These are phyloP conservation scores for Aspergillus tubingensis DNA, from an alignment of 2,329 filamentous ascomycete species.

Conservation along the genomic window DNA sequence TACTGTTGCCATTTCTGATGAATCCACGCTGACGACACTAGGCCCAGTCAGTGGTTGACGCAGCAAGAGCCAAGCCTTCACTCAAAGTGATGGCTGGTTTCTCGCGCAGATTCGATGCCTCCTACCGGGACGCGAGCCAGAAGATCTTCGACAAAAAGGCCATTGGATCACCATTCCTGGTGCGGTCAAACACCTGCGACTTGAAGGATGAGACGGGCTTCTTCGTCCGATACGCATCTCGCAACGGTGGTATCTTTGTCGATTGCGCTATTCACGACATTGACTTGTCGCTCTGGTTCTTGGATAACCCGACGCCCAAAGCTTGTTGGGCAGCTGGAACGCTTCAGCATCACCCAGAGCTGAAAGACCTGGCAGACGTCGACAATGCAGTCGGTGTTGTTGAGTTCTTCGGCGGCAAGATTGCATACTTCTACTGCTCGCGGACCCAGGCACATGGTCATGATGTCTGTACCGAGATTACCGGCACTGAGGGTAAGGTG, in stretches of 20 bases:
- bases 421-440: conserved; percentile 36
- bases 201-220: conserved; percentile 62
- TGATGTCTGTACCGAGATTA: conserved; percentile 38
- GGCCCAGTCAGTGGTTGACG: conserved; percentile 58
- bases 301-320: conserved; percentile 33
- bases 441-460: conserved; percentile 41
- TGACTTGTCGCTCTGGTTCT: conserved; percentile 49
- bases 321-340: conserved; percentile 35
- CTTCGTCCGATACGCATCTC: conserved; percentile 64
- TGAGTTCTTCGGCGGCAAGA: conserved; percentile 42
- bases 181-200: conserved; percentile 64
- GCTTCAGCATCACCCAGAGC: conserved; percentile 29
- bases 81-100: conserved; percentile 64
- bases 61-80: conserved; percentile 51
- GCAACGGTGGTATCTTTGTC: conserved; percentile 65
- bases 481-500: conserved; percentile 24
- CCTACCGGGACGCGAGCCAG: conserved; percentile 57
- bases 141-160: conserved; percentile 48
- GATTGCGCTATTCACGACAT: conserved; percentile 68
- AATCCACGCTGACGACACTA: conserved; percentile 24
- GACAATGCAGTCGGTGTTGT: conserved; percentile 41
- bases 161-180: conserved; percentile 59
- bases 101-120: conserved; percentile 62
- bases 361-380: conserved; percentile 35
- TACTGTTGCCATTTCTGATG: too few species aligned